A percentile compares a stretch with the other conserved stretches of the same genome.
These are phyloP conservation scores for Xylaria sp. DNA, from an alignment of 2,329 filamentous ascomycete species.

Conservation along the genomic window DNA sequence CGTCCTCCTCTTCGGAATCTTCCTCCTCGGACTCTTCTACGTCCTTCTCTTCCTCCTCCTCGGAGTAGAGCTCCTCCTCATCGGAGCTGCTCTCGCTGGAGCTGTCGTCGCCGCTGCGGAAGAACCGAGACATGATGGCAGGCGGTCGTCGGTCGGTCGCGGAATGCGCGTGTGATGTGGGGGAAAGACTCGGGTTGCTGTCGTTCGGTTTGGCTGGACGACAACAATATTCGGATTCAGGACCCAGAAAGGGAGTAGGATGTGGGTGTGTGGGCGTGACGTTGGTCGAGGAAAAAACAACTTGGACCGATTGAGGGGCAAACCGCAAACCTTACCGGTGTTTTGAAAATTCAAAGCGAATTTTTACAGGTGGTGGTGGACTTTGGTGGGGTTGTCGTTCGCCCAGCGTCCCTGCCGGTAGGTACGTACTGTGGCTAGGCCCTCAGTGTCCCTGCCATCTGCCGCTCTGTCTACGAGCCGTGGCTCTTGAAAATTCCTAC, in stretches of 20 bases:
- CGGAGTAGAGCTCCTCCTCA: slow-evolving; percentile 92
- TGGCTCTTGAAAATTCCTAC: background rate
- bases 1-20: slow-evolving; percentile 63
- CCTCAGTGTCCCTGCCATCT: no score
- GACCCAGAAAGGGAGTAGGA: slow-evolving; percentile 15
- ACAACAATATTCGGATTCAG: slow-evolving; percentile 16
- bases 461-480: background rate
- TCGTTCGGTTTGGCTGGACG: slow-evolving; percentile 6
- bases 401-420: no score
- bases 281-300: slow-evolving; percentile 29
- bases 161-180: slow-evolving; percentile 7
- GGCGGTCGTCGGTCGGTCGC: slow-evolving; percentile 34
- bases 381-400: slow-evolving; percentile 42
- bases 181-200: slow-evolving; percentile 4
- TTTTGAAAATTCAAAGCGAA: slow-evolving; percentile 48
- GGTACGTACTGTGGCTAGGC: no score
- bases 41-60: slow-evolving; percentile 71
- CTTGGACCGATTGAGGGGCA: slow-evolving; percentile 43
- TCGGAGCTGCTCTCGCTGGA: slow-evolving; percentile 95
- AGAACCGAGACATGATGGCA: slow-evolving; percentile 91
- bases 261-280: slow-evolving; percentile 25
- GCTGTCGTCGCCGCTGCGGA: slow-evolving; percentile 91
- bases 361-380: slow-evolving; percentile 46
- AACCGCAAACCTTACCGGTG: slow-evolving; percentile 31
- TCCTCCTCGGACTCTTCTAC: slow-evolving; percentile 64